Base-by-base conservation (phyloP, 345 rosid genomes). In the Linum usitatissimum region DNA sequence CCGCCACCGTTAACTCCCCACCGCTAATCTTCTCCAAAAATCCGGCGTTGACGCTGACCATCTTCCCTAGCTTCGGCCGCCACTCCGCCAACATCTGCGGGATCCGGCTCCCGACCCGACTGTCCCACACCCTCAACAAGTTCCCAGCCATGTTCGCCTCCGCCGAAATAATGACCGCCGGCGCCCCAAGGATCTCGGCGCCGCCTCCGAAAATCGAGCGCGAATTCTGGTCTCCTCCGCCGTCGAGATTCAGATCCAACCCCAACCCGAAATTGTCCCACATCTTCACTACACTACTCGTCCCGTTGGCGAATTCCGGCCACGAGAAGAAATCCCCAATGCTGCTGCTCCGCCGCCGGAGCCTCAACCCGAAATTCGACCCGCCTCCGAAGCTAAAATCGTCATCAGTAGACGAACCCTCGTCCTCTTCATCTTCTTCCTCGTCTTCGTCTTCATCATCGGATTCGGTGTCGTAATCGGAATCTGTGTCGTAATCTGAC, bases 81-180 rank as follows among this genome's bases (percentile, higher is more conserved):
- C 93, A 85, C 30, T 87, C 97, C 6, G 86, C 87, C 3, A 83
- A 57, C 18, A 91, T 76, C 48, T 78, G 73, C 62, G 97, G 94
- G 19, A 76, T 40, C 61, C 64, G 48, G 14, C 68, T 64, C 0
- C 76, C 76, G 0, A 64, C 70, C 8, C 97, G 93, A 51, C 68
- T 55, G 76, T 90, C 97, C 92, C 95, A 85, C 40, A 82, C 77
- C 30, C 72, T 56, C 19, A 90, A 53, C 18, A 79, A 69, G 13
- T 38, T 56, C 15, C 79, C 76, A 2, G 65, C 42, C 2, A 63
- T 62, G 20, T 54, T 80, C 54, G 54, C 53, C 17, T 71, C 79
- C 9, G 82, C 82, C 7, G 84, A 71, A 6, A 86, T 34, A 0
- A 79, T 64, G 38, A 81, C 79, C 17, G 77, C 63, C 21, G 84